Percentiles rank a stretch among this genome's conserved stretches.
Evolutionary conservation across 1,284 basidiomycete species (phyloP).

Genomic region (Entoloma clypeatum): DNA sequence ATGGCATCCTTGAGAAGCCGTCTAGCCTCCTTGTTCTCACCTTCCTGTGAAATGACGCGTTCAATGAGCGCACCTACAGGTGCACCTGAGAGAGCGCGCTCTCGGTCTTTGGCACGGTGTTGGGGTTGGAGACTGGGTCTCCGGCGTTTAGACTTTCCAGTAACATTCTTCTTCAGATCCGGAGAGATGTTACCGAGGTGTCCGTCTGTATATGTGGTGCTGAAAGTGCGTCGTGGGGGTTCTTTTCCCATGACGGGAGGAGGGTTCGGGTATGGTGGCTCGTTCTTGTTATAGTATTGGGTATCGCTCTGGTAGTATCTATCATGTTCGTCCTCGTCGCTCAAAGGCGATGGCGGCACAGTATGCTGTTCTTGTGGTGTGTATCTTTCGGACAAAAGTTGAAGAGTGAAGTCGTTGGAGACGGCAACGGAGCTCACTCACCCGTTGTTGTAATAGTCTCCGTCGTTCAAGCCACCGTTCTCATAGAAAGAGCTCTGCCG

Average conservation of each 20-base stretch:
- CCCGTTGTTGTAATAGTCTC: conserved; percentile 5
- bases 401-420: neutral
- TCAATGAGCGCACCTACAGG: conserved; percentile 26
- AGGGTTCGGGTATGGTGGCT: neutral
- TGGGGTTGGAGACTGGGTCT: conserved; percentile 18
- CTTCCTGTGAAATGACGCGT: conserved; percentile 25
- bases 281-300: neutral
- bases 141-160: conserved; percentile 1
- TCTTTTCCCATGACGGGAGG: neutral
- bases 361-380: too few species aligned
- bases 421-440: conserved; percentile 1
- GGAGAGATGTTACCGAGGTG: neutral
- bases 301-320: too few species aligned
- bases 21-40: conserved; percentile 26
- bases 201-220: neutral
- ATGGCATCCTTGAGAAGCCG: conserved; percentile 26
- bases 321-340: too few species aligned
- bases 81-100: conserved; percentile 24
- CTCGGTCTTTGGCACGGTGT: conserved; percentile 24
- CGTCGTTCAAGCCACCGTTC: too few species aligned
- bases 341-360: too few species aligned
- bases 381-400: neutral
- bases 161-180: neutral
- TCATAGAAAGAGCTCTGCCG: neutral
- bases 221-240: neutral